Evolutionary conservation across 495 filamentous ascomycete species (phyloP).

Genomic region (Penicillium desertorum): DNA sequence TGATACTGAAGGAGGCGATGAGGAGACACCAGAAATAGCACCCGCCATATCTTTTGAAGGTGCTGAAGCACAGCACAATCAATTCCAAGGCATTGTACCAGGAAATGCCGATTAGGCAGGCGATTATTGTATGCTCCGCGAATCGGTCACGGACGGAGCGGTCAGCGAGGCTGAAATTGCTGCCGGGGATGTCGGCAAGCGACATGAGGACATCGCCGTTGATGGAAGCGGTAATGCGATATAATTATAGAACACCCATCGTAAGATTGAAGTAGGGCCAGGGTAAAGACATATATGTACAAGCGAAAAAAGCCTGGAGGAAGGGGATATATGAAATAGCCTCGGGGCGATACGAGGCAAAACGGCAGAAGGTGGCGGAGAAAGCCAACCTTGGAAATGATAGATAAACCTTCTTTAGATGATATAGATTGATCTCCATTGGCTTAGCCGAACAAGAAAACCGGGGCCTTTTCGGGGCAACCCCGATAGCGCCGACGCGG

Average conservation of each 20-base stretch:
- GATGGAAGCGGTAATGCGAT: background rate
- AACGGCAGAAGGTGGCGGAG: slow-evolving; percentile 27
- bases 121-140: slow-evolving; percentile 21
- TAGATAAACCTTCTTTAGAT: slow-evolving; percentile 1
- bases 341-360: slow-evolving; percentile 15
- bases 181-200: slow-evolving; percentile 17
- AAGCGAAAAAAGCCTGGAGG: background rate
- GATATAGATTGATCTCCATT: slow-evolving; percentile 8
- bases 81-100: slow-evolving; percentile 53
- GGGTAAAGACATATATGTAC: slow-evolving; percentile 1
- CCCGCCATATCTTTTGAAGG: slow-evolving; percentile 50
- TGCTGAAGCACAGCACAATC: slow-evolving; percentile 47
- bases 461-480: background rate
- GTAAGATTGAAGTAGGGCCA: background rate
- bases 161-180: slow-evolving; percentile 27
- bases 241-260: slow-evolving; percentile 7
- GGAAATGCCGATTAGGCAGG: slow-evolving; percentile 45
- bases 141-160: slow-evolving; percentile 13
- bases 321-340: background rate
- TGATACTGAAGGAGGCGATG: slow-evolving; percentile 50
- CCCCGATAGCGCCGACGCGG: background rate
- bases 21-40: slow-evolving; percentile 57
- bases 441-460: background rate
- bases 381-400: background rate
- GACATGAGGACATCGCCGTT: slow-evolving; percentile 28